phyloP scores from a whole-genome alignment of 306 rosid species.

The Datisca glomerata region DNA sequence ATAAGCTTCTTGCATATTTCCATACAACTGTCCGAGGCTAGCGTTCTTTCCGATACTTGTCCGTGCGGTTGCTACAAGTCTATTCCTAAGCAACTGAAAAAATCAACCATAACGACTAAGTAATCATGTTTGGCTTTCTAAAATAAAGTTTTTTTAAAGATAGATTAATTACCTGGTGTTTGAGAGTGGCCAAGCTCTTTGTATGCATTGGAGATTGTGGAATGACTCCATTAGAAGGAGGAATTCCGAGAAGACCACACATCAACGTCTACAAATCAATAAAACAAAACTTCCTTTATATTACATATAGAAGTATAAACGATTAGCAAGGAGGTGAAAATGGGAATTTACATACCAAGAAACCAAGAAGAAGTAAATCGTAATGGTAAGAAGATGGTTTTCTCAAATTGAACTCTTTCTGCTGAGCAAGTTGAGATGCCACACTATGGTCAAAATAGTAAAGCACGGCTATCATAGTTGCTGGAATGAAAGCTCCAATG shows the following conservation, averaged over 20 bases:
- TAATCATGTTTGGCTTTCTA: no score
- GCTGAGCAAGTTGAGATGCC: conserved; percentile 96
- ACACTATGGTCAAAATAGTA: conserved; percentile 97
- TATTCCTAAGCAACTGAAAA: conserved; percentile 76
- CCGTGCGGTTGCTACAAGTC: conserved; percentile 61
- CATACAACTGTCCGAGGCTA: conserved; percentile 84
- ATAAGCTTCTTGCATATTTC: conserved; percentile 92
- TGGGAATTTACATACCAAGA: conserved; percentile 42
- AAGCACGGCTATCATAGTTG: conserved; percentile 95
- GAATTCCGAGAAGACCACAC: conserved; percentile 92
- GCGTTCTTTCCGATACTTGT: conserved; percentile 68
- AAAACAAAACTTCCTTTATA: conserved; percentile 1
- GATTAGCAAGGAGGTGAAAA: not conserved
- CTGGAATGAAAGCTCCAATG: conserved; percentile 94
- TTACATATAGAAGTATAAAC: conserved; percentile 1
- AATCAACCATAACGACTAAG: not conserved
- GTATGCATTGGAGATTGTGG: conserved; percentile 99
- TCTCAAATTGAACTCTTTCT: conserved; percentile 90
- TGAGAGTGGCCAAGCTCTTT: conserved; percentile 93
- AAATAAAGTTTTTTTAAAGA: no score
- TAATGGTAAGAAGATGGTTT: conserved; percentile 93
- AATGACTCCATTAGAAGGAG: conserved; percentile 95
- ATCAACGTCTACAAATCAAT: conserved; percentile 51
- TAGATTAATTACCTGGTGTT: conserved; percentile 63
- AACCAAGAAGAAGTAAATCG: conserved; percentile 83